Conservation (phyloP, 2,329 filamentous ascomycete genomes). For the Phialocephala subalpina region DNA sequence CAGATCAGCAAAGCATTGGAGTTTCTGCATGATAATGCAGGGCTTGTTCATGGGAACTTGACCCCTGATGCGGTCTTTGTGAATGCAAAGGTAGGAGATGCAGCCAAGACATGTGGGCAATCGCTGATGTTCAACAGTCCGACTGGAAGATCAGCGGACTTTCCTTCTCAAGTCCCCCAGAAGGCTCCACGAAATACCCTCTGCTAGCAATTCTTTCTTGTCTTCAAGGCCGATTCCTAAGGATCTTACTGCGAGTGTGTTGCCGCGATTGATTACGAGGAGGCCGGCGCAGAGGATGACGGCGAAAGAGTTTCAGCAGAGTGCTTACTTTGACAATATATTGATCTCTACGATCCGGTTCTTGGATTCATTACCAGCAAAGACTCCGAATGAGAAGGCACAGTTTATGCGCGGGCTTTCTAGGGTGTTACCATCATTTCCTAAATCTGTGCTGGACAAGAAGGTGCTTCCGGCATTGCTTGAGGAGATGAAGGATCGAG, state of each 20-base stretch:
- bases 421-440: conserved; percentile 90
- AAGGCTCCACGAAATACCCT: conserved; percentile 80
- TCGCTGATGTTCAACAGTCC: conserved; percentile 63
- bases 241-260: conserved; percentile 76
- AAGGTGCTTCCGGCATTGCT: conserved; percentile 89
- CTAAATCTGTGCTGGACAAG: conserved; percentile 91
- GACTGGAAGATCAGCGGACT: conserved; percentile 99
- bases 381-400: conserved; percentile 89
- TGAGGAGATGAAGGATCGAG: conserved; percentile 93
- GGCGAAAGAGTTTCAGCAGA: conserved; percentile 91
- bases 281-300: conserved; percentile 87
- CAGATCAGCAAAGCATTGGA: conserved; percentile 95
- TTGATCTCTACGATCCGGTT: conserved; percentile 96
- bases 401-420: conserved; percentile 90
- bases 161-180: conserved; percentile 84
- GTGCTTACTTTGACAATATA: conserved; percentile 96
- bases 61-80: conserved; percentile 94
- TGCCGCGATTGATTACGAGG: conserved; percentile 87
- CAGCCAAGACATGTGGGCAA: conserved; percentile 14
- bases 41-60: conserved; percentile 91
- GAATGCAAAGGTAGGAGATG: conserved; percentile 79
- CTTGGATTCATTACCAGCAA: conserved; percentile 87
- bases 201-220: conserved; percentile 83
- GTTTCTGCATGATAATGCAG: conserved; percentile 94
- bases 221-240: conserved; percentile 81